Conservation (phyloP, 192 early-diverging fungal genomes). For the Entomortierella parvispora region DNA sequence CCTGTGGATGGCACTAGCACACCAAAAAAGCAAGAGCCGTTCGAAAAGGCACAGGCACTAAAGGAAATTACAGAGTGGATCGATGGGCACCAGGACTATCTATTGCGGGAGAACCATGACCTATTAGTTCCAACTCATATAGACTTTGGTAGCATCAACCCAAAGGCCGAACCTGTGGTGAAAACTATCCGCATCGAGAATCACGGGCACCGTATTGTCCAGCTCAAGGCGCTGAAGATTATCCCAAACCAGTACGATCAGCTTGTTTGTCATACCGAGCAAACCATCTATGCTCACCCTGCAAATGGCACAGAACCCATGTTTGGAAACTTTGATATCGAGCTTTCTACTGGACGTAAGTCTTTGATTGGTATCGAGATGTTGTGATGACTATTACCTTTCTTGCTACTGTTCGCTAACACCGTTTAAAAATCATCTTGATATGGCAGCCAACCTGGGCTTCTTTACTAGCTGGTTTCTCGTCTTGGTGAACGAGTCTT, state of each 20-base stretch:
- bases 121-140: constrained; percentile 34
- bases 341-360: constrained; percentile 32
- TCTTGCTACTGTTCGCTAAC: not conserved
- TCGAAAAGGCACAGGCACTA: constrained; percentile 36
- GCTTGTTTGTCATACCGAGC: constrained; percentile 13
- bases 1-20: constrained; percentile 36
- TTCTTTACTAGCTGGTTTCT: constrained; percentile 48
- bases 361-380: not conserved
- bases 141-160: constrained; percentile 44
- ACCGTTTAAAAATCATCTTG: not conserved
- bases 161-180: constrained; percentile 20
- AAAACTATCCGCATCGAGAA: constrained; percentile 47
- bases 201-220: constrained; percentile 28
- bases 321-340: constrained; percentile 49
- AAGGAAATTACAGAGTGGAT: constrained; percentile 51
- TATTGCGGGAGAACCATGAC: constrained; percentile 29
- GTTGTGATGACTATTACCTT: not conserved
- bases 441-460: constrained; percentile 29
- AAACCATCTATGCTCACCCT: constrained; percentile 32
- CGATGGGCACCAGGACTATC: constrained; percentile 38
- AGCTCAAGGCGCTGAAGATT: constrained; percentile 34
- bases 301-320: constrained; percentile 46
- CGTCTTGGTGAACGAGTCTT: constrained; percentile 43
- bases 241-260: constrained; percentile 42
- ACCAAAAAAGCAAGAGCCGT: constrained; percentile 36